Percentiles rank a stretch among this genome's conserved stretches.
These are phyloP conservation scores for Saccharomyces eubayanus DNA, from an alignment of 805 yeast species.

Conservation along the genomic window DNA sequence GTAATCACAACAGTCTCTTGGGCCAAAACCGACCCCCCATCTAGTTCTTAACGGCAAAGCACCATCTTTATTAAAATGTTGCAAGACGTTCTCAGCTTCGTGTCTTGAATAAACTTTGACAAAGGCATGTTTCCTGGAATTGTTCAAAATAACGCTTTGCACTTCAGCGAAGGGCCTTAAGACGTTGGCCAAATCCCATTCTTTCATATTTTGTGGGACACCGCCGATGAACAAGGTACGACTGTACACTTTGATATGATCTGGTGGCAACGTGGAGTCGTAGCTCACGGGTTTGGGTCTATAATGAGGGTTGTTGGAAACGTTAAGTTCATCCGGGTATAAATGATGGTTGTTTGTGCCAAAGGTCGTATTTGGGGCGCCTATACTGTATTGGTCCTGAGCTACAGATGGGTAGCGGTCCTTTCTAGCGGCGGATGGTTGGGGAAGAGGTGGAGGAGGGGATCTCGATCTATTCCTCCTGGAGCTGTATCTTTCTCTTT, in stretches of 20 bases:
- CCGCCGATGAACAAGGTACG: slow-evolving; percentile 94
- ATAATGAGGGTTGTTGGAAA: slow-evolving; percentile 65
- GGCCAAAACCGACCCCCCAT: slow-evolving; percentile 99
- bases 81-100: slow-evolving; percentile 81
- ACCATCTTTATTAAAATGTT: slow-evolving; percentile 63
- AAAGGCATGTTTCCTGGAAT: slow-evolving; percentile 90
- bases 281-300: slow-evolving; percentile 65
- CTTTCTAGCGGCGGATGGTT: slow-evolving; percentile 18
- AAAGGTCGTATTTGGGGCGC: slow-evolving; percentile 8
- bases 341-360: slow-evolving; percentile 29
- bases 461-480: slow-evolving; percentile 48
- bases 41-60: slow-evolving; percentile 65
- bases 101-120: slow-evolving; percentile 86
- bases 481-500: slow-evolving; percentile 21
- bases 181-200: slow-evolving; percentile 56
- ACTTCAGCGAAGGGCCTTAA: slow-evolving; percentile 85
- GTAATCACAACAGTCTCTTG: slow-evolving; percentile 95
- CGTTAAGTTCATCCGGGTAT: slow-evolving; percentile 48
- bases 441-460: slow-evolving; percentile 25
- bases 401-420: slow-evolving; percentile 23
- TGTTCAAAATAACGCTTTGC: slow-evolving; percentile 80
- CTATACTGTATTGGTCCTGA: neutral
- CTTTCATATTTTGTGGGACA: slow-evolving; percentile 76
- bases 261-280: slow-evolving; percentile 68
- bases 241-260: slow-evolving; percentile 71